Evolutionary conservation across 2,329 filamentous ascomycete genomes (phyloP).

Genomic region (Hirsutella thompsonii): DNA sequence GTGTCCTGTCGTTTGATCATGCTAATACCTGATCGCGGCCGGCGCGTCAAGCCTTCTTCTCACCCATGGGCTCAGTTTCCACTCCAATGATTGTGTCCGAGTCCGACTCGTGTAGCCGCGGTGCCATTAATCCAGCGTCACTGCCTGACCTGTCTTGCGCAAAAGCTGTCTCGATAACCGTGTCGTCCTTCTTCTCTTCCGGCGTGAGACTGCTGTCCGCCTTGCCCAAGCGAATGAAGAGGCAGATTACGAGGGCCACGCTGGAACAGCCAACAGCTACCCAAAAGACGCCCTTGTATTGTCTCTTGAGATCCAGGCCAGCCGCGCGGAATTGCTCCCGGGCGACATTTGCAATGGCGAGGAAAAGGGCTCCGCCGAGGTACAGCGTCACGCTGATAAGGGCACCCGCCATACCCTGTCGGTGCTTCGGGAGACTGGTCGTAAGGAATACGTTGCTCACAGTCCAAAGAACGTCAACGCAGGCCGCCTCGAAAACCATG

Average conservation of each 20-base stretch:
- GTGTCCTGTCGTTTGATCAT: too few relatives aligned
- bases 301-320: constrained; percentile 26
- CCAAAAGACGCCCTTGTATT: constrained; percentile 50
- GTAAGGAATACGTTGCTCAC: constrained; percentile 57
- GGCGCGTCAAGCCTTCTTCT: background rate
- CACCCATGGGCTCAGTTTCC: background rate
- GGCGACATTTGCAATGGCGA: constrained; percentile 49
- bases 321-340: constrained; percentile 27
- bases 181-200: constrained; percentile 6
- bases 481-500: constrained; percentile 47
- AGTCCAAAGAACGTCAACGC: constrained; percentile 54
- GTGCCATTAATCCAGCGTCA: too few relatives aligned
- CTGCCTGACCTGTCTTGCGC: background rate
- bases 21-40: too few relatives aligned
- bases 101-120: background rate
- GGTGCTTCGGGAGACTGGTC: constrained; percentile 41
- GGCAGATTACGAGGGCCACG: constrained; percentile 29
- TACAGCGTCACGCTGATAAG: constrained; percentile 50
- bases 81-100: background rate
- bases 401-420: constrained; percentile 52
- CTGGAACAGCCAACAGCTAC: constrained; percentile 39
- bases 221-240: constrained; percentile 12
- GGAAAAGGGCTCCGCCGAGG: constrained; percentile 48
- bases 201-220: constrained; percentile 10
- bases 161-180: background rate